Conservation (phyloP, 2,329 filamentous ascomycete species). For the Colletotrichum plurivorum region DNA sequence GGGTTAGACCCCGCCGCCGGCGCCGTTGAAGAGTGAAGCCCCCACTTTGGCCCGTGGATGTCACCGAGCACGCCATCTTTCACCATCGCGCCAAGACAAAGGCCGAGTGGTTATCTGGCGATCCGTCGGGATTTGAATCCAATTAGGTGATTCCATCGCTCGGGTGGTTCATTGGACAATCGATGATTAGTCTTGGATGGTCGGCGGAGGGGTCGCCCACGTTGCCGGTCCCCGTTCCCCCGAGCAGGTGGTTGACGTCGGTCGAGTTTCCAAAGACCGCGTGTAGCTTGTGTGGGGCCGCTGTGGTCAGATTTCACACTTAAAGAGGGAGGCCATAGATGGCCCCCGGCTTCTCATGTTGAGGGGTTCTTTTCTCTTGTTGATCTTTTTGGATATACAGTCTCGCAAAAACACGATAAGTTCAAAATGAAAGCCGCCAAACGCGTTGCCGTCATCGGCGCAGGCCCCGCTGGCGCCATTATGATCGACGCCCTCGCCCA, state of each 20-base stretch:
- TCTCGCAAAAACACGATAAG: not conserved
- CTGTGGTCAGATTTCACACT: not conserved
- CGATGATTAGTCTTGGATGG: not conserved
- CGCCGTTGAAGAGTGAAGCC: not conserved
- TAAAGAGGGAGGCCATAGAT: not conserved
- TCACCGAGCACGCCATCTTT: constrained; percentile 31
- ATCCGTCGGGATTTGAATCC: constrained; percentile 27
- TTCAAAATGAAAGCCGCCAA: constrained; percentile 41
- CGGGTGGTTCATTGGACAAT: not conserved
- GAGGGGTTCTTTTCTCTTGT: no score
- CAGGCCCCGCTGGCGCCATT: constrained; percentile 73
- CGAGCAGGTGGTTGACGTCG: not conserved
- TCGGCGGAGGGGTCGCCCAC: not conserved
- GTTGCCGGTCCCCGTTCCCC: not conserved
- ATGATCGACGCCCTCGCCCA: constrained; percentile 71
- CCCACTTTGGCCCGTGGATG: constrained; percentile 7
- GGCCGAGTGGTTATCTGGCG: constrained; percentile 9
- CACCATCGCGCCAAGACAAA: constrained; percentile 37
- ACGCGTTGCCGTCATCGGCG: constrained; percentile 71
- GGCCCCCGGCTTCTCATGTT: no score
- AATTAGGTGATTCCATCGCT: not conserved
- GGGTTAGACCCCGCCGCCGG: not conserved
- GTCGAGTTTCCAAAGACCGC: not conserved
- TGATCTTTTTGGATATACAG: no score
- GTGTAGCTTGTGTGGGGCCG: not conserved